A percentile compares a stretch with the other conserved stretches of the same genome.
phyloP scores from a whole-genome alignment of 176 grass and related monocot genomes.

The Aegilops bicornis region DNA sequence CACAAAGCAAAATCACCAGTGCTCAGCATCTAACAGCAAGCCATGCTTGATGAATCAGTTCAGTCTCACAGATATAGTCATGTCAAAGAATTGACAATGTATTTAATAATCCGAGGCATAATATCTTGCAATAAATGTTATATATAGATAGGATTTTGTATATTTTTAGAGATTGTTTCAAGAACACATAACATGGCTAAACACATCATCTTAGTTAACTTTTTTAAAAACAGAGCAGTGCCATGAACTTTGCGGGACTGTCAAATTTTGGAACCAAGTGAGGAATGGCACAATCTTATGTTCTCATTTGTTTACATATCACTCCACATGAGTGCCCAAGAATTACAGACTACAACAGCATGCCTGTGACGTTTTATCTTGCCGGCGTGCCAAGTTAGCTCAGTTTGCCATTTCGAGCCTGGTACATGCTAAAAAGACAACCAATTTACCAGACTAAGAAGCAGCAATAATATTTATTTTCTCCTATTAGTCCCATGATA shows the following conservation, averaged over 20 bases:
- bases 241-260: neutral
- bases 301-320: neutral
- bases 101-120: neutral
- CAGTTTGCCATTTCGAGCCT: neutral
- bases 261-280: neutral
- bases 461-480: neutral
- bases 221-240: conserved; percentile 9
- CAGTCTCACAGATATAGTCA: neutral
- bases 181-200: neutral
- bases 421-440: neutral
- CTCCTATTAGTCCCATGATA: neutral
- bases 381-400: neutral
- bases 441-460: neutral
- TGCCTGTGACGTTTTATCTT: neutral
- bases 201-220: neutral
- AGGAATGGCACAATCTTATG: neutral
- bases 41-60: neutral
- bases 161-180: neutral
- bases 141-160: neutral
- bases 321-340: neutral
- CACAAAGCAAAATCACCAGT: neutral
- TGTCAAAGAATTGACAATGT: neutral
- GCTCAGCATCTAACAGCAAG: neutral
- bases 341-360: neutral
- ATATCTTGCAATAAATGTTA: neutral